Evolutionary conservation across 73 alveolate genomes (phyloP), one percentile per base, ranked within the genome.

Genomic region (Blepharisma japonicum): DNA sequence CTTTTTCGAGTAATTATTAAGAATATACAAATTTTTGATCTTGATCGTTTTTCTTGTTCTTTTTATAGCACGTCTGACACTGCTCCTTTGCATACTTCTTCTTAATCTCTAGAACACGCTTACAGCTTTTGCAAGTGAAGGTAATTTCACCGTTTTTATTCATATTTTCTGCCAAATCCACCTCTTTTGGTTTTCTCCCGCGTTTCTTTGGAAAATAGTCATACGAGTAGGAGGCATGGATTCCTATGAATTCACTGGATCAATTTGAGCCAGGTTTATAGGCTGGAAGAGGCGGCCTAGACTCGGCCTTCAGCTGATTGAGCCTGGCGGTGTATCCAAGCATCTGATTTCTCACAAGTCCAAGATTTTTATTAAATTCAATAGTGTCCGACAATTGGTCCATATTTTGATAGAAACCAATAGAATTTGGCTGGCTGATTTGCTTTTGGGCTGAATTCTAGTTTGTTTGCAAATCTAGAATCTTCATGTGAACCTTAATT

Each of bases 361-460:
- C 66, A 14, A 51, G 66, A 14, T 51, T 51, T 51, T 51, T 51
- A 51, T 51, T 51, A 51, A 51, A 51, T 51, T 51, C 66, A 51
- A 51, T 51, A 51, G 66, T 51, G 66, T 51, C 21, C 66, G n/a
- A 18, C n/a, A 51, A 11, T 14, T 14, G 66, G 66, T 51, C 66
- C 66, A 51, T 51, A 51, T 51, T 51, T 32, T 32, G 42, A 32
- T 32, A 32, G 42, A 32, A 32, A 32, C 42, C 42, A 32, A 32
- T 1, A 32, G 42, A 32, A 32, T 32, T 32, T 32, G 42, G 42
- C 42, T 32, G 42, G 42, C 42, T 32, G 42, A 32, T 1, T 32
- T 32, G 42, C 42, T 32, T 32, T 32, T 32, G 42, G 3, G 42
- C 42, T 0, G 42, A 32, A 32, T 32, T 32, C 42, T 32, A 32